Evolutionary conservation across 768 basidiomycete genomes (phyloP), one percentile per base, ranked within the genome.

Genomic region (Lentinula lateritia): DNA sequence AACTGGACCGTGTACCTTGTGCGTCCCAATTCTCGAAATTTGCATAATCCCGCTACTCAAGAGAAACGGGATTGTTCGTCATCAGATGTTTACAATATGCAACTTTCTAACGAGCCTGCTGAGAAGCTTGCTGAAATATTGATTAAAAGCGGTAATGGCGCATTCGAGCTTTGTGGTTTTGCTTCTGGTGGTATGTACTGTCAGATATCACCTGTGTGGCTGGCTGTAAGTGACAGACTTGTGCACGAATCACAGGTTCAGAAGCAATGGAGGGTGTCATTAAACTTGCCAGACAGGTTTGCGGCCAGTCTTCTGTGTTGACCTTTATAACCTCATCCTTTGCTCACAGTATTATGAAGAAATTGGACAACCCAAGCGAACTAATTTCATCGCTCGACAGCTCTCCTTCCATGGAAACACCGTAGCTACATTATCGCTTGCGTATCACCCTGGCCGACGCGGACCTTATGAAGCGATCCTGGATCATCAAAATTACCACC

Each of bases 201-300:
- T 6, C 38, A 41, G 28, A 6, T 6, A 52, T n/a, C 1, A 32
- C 50, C 7, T 45, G 28, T 28, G 28, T 28, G 28, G 28, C 28
- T 28, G 28, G 3, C 28, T 28, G 28, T 45, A 20, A 58, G 56
- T 23, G 43, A 7, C 6, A 3, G 6, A 18, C 13, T 9, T 28
- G 42, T 46, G 35, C 6, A 61, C 50, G 38, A 52, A 32, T 50
- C 48, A 50, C 58, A 93, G 92, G 92, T 52, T 89, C 92, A 2
- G 93, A 95, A 72, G 92, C 93, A 0, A 90, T 93, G 89, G 93
- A 95, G 65, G 82, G 84, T 61, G 87, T 85, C n/a, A 78, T 94
- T 60, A 95, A 95, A 73, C 80, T 92, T 2, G 84, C 87, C 35
- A 83, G 88, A 67, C 92, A 93, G 77, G 88, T 89, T 68, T 13